Conservation (phyloP, 2,329 filamentous ascomycete genomes). For the Fusarium sulawesiense region DNA sequence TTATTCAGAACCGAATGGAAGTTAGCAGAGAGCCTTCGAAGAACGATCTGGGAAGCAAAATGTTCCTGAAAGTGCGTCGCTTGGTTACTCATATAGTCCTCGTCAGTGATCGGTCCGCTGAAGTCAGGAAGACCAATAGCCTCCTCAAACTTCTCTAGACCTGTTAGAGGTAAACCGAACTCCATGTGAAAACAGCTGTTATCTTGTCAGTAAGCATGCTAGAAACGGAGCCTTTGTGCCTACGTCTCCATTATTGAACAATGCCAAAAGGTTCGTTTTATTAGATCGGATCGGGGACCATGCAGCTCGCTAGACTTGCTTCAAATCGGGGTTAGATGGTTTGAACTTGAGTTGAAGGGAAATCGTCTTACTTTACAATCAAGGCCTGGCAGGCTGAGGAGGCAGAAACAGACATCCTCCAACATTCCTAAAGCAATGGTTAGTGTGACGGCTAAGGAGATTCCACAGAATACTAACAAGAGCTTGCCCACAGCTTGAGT, state of each 20-base stretch:
- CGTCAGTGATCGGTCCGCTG: constrained; percentile 58
- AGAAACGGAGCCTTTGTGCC: neutral
- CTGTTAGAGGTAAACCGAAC: constrained; percentile 67
- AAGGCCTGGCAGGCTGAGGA: constrained; percentile 68
- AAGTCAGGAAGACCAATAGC: constrained; percentile 67
- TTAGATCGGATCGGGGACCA: constrained; percentile 40
- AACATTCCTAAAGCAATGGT: constrained; percentile 63
- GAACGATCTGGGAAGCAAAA: constrained; percentile 69
- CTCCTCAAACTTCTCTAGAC: constrained; percentile 64
- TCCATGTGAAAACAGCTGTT: constrained; percentile 66
- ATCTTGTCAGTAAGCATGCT: constrained; percentile 21
- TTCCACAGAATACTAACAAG: constrained; percentile 54
- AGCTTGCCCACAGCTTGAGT: constrained; percentile 63
- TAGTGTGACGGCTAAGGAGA: neutral
- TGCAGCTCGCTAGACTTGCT: constrained; percentile 44
- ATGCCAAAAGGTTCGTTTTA: constrained; percentile 46
- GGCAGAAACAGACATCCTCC: constrained; percentile 66
- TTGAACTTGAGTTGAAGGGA: neutral
- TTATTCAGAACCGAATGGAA: constrained; percentile 64
- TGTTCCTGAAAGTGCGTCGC: constrained; percentile 67
- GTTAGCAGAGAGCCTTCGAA: constrained; percentile 63
- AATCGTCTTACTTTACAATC: constrained; percentile 60
- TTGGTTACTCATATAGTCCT: constrained; percentile 61
- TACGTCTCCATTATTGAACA: constrained; percentile 47
- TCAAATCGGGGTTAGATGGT: neutral